Evolutionary conservation across 2,329 filamentous ascomycete genomes (phyloP).

Genomic region (Scytalidium lignicola): DNA sequence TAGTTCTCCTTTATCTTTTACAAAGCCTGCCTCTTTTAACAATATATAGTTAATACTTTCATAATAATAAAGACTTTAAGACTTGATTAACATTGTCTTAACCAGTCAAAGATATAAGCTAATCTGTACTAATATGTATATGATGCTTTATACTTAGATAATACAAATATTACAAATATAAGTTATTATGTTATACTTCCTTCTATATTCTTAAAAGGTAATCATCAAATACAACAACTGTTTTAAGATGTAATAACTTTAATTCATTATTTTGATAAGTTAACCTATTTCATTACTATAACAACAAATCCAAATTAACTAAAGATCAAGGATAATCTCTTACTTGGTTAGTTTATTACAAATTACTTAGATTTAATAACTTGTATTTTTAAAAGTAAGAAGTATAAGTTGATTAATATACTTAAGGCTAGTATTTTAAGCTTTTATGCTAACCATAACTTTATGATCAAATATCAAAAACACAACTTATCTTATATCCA

Average conservation of each 20-base stretch:
- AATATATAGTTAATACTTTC: background rate
- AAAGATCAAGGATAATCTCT: constrained; percentile 1
- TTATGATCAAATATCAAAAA: constrained; percentile 8
- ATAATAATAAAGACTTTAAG: background rate
- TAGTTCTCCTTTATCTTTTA: background rate
- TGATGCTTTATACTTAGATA: background rate
- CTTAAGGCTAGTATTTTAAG: background rate
- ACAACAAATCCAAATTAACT: constrained; percentile 1
- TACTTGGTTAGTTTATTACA: background rate
- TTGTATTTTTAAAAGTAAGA: constrained; percentile 2
- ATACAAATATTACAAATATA: background rate
- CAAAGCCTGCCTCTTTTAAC: background rate
- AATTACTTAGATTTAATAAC: constrained; percentile 2
- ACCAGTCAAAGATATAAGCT: background rate
- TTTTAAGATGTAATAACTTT: background rate
- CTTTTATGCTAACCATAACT: background rate
- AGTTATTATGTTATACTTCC: background rate
- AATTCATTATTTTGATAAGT: background rate
- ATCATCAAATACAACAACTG: background rate
- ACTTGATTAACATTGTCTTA: background rate
- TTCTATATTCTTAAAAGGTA: background rate
- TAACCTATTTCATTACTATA: background rate
- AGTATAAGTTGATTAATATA: constrained; percentile 1
- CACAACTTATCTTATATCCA: constrained; percentile 3
- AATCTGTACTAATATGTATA: background rate